Conservation (phyloP, 1,284 basidiomycete genomes). For the Puccinia hordei region DNA sequence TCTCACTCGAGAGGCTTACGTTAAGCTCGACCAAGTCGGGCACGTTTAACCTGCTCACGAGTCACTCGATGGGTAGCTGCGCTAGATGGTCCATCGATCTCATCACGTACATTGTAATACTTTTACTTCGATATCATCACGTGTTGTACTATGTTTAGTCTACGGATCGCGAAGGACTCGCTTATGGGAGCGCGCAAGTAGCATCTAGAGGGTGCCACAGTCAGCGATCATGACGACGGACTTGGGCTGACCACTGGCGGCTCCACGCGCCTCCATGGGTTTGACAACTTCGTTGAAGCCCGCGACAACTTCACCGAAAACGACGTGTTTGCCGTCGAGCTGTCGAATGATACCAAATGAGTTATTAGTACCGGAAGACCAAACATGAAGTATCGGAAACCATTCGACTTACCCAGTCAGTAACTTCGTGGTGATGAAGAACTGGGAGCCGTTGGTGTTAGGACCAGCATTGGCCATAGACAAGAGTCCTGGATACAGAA, state of each 20-base stretch:
- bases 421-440: conserved; percentile 59
- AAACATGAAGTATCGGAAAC: conserved; percentile 52
- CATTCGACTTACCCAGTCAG: conserved; percentile 54
- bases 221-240: conserved; percentile 58
- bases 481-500: conserved; percentile 9
- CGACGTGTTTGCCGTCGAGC: conserved; percentile 57
- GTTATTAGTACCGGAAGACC: neutral
- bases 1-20: no score
- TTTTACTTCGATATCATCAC: no score
- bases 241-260: conserved; percentile 56
- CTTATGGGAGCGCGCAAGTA: neutral
- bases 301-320: conserved; percentile 57
- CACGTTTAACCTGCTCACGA: no score
- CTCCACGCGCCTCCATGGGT: conserved; percentile 57
- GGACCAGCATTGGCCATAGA: conserved; percentile 52
- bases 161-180: neutral
- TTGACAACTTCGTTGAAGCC: conserved; percentile 57
- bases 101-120: neutral
- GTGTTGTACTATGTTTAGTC: neutral
- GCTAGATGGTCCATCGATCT: neutral
- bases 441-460: conserved; percentile 59
- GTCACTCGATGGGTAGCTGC: no score
- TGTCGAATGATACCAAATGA: neutral
- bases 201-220: conserved; percentile 56
- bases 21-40: no score